A percentile compares a stretch with the other conserved stretches of the same genome.
phyloP scores from a whole-genome alignment of 495 filamentous ascomycete genomes.

The Trichoderma gamsii region DNA sequence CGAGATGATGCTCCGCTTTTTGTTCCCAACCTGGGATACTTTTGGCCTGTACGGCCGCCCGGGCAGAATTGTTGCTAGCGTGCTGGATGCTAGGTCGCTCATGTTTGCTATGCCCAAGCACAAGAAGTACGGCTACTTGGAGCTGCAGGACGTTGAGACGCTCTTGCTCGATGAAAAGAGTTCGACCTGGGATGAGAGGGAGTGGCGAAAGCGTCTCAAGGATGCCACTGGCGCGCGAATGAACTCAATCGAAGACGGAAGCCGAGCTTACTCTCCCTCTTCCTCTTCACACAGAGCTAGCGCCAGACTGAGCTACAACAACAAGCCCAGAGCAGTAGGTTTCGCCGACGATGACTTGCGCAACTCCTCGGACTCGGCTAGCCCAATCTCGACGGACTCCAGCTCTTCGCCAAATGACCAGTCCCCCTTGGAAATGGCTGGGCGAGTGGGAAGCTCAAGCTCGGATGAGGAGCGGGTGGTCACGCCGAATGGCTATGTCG shows the following conservation, averaged over 20 bases:
- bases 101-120: conserved; percentile 98
- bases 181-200: conserved; percentile 73
- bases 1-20: conserved; percentile 91
- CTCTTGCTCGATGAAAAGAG: conserved; percentile 74
- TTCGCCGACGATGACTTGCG: conserved; percentile 53
- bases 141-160: conserved; percentile 73
- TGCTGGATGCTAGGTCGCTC: conserved; percentile 75
- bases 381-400: conserved; percentile 35
- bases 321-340: conserved; percentile 43
- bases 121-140: conserved; percentile 82
- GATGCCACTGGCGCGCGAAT: conserved; percentile 81
- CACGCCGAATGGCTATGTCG: neutral
- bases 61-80: conserved; percentile 77
- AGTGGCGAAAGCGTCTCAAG: conserved; percentile 87
- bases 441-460: conserved; percentile 50
- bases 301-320: conserved; percentile 52
- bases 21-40: conserved; percentile 91
- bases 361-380: conserved; percentile 38
- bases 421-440: conserved; percentile 29
- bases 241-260: conserved; percentile 44
- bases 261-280: conserved; percentile 51
- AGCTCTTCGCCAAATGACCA: neutral
- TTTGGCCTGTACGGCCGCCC: conserved; percentile 91
- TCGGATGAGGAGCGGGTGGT: conserved; percentile 48
- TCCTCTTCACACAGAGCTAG: conserved; percentile 57